These are phyloP conservation scores for Solanum bulbocastanum DNA, from an alignment of 257 asterid species.

Conservation along the genomic window DNA sequence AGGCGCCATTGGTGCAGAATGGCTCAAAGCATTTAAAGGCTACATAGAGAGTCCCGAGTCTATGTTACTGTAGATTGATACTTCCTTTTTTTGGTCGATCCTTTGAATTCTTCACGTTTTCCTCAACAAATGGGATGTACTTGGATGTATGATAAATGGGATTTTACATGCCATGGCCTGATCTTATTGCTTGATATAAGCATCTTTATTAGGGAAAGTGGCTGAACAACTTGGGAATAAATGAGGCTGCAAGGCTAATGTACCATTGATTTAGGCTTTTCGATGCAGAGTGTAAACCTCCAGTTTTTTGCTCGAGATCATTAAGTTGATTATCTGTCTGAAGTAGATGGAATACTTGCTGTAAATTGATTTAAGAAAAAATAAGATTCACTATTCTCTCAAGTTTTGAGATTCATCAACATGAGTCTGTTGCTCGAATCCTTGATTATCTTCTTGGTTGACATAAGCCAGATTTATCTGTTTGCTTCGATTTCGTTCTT, in stretches of 20 bases:
- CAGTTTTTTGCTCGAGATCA: not conserved
- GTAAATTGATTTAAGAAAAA: not conserved
- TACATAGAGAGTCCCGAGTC: conserved; percentile 92
- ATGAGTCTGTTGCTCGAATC: not conserved
- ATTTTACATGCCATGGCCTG: not conserved
- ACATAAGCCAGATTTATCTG: not conserved
- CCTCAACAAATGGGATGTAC: not conserved
- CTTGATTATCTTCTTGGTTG: not conserved
- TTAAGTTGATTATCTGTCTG: not conserved
- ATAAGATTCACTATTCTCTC: not conserved
- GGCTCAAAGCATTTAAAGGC: conserved; percentile 96
- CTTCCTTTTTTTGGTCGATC: not conserved
- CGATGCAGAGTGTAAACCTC: not conserved
- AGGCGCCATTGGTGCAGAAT: conserved; percentile 99
- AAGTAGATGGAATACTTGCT: not conserved
- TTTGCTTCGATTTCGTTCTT: not conserved
- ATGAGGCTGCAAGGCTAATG: not conserved
- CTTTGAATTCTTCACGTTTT: conserved; percentile 4
- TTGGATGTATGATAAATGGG: conserved; percentile 2
- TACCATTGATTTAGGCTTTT: not conserved
- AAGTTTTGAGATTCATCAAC: not conserved
- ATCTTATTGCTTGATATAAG: not conserved
- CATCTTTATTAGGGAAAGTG: not conserved
- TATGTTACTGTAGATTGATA: conserved; percentile 55
- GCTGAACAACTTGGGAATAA: not conserved